Evolutionary conservation across 129 eudicot species (phyloP), one percentile per base, ranked within the genome.

Genomic region (Artemisia tridentata): DNA sequence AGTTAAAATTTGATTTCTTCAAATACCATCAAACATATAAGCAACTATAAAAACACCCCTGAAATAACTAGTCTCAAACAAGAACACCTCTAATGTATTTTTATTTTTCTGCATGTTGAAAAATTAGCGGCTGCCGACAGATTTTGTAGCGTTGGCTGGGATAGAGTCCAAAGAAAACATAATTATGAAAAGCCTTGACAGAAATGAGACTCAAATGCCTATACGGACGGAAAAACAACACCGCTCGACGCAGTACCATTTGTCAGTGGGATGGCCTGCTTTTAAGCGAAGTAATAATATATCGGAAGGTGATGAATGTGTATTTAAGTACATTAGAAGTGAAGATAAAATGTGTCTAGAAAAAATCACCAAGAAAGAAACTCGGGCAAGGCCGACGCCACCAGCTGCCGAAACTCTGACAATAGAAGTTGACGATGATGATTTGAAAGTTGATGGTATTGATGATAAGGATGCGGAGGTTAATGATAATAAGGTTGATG

Each of bases 281-380:
- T 77, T 77, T 12, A 3, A 3, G 72, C 41, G 14, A 77, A 11
- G 9, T 43, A 77, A 69, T 70, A 16, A 25, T 3, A 51, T 77
- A 43, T 62, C 13, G 2, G 60, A 62, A 62, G 81, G 81, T n/a
- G 76, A 77, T 16, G 75, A 51, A 52, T 69, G 75, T n/a, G 27
- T 52, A 16, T 69, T 77, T 11, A 77, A 53, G 72, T 69, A 4
- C 41, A 41, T 77, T 3, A 70, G 11, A 69, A 70, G 59, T 17
- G 81, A 34, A 16, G 60, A 51, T 16, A 77, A 69, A 65, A 51
- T 77, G 8, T 53, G 52, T 10, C 41, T 77, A 12, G 75, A 68
- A 13, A 77, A 63, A 70, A 49, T 77, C 14, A 52, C 65, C 19
- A 62, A 63, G 66, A 63, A 53, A 38, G 68, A 54, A 38, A 1